Base-by-base conservation (phyloP, 441 rosid species). In the Erysimum cheiri region DNA sequence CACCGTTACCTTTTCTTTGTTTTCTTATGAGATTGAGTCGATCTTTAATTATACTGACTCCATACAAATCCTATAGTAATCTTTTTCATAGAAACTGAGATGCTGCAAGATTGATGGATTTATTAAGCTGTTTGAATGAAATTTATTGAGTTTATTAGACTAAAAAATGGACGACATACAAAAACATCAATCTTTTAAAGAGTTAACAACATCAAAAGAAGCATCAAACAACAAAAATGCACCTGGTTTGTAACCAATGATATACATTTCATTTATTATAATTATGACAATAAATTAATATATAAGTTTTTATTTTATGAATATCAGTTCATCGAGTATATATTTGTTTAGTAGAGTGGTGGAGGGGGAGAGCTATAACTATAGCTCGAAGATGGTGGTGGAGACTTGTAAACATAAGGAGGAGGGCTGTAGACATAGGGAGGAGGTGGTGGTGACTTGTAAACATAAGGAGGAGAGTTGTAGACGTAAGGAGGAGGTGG, bases 341-440 rank as follows among this genome's bases (percentile, higher is more conserved):
- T 22, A 2, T 22, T 36, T 35, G 62, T 36, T 57, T 56, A 57
- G 46, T 57, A 57, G 19, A 19, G 0, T 11, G 62, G 62, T 36
- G 62, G 62, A 57, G 46, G 46, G 5, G 46, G 46, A 13, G 46
- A n/a, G 17, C 8, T 41, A 17, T 41, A 41, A 17, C 2, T 3
- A 1, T 41, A 5, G 5, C 24, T 22, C 2, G 46, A 17, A 13
- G 46, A 8, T 2, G 47, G 47, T n/a, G 47, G 17, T 41, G 47
- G 47, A 0, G 47, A 7, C 17, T 41, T 41, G 47, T 41, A 41
- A 41, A 41, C 47, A 14, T 41, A 41, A 13, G 46, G 46, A n/a
- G 44, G 44, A 13, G 44, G 1, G 2, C 0, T 40, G 3, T 13
- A 40, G 1, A 13, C 7, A 0, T 40, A 40, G 0, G 46, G 46